phyloP scores from a whole-genome alignment of 805 yeast species.

The Hemisphaericaspora nanyangensis region DNA sequence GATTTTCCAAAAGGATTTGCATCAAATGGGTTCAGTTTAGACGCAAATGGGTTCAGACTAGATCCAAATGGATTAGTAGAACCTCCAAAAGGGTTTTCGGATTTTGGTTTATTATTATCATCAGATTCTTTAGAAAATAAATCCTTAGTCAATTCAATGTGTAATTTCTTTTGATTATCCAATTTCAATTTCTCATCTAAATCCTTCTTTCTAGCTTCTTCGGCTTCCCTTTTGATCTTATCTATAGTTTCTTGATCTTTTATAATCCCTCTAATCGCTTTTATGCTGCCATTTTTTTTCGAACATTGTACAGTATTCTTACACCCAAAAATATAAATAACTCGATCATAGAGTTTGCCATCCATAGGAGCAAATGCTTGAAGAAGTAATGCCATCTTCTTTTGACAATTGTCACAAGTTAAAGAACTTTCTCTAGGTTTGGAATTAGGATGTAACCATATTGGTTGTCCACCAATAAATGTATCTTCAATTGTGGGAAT shows the following conservation, averaged over 20 bases:
- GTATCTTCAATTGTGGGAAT: slow-evolving; percentile 54
- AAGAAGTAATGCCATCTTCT: slow-evolving; percentile 59
- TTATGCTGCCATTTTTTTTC: slow-evolving; percentile 63
- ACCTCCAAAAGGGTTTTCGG: slow-evolving; percentile 37
- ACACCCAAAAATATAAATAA: slow-evolving; percentile 79
- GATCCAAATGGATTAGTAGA: slow-evolving; percentile 5
- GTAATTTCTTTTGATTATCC: slow-evolving; percentile 40
- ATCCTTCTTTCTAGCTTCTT: slow-evolving; percentile 24
- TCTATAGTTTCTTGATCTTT: slow-evolving; percentile 52
- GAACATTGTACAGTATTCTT: slow-evolving; percentile 52
- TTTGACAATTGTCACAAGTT: slow-evolving; percentile 63
- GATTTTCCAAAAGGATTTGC: slow-evolving; percentile 31
- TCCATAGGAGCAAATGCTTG: slow-evolving; percentile 84
- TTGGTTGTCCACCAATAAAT: slow-evolving; percentile 69
- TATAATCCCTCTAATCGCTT: slow-evolving; percentile 72
- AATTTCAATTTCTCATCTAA: slow-evolving; percentile 38
- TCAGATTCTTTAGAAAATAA: slow-evolving; percentile 21
- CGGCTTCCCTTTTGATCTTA: slow-evolving; percentile 33
- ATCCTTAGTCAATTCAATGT: slow-evolving; percentile 39
- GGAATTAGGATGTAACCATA: slow-evolving; percentile 64
- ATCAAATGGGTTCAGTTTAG: slow-evolving; percentile 10
- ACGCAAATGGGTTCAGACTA: neutral
- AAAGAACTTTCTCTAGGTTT: slow-evolving; percentile 51
- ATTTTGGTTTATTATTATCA: slow-evolving; percentile 24
- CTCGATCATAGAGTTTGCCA: slow-evolving; percentile 70